A percentile compares a stretch with the other conserved stretches of the same genome.
These are phyloP conservation scores for Botrytis byssoidea DNA, from an alignment of 2,329 filamentous ascomycete species.

Conservation along the genomic window DNA sequence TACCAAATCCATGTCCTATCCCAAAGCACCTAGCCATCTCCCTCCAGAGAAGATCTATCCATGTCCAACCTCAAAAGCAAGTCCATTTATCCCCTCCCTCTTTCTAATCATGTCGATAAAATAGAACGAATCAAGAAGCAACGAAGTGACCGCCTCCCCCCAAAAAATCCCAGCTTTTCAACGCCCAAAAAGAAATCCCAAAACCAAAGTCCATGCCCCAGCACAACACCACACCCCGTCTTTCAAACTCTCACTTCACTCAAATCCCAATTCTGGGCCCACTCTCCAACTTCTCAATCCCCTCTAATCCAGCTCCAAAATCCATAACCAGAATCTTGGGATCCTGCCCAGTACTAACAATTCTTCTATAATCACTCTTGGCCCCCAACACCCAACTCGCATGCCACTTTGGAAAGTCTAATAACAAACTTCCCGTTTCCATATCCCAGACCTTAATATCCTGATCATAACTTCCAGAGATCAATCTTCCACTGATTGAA, in stretches of 20 bases:
- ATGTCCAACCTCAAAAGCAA: not conserved
- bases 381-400: slow-evolving; percentile 95
- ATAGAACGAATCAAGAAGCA: not conserved
- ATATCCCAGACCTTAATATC: slow-evolving; percentile 95
- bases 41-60: not conserved
- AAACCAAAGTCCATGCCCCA: not conserved
- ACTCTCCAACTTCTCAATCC: slow-evolving; percentile 46
- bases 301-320: slow-evolving; percentile 66
- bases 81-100: not conserved
- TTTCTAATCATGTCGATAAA: not conserved
- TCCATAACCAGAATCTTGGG: slow-evolving; percentile 91
- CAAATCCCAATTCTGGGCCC: not conserved
- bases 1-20: not conserved
- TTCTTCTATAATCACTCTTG: slow-evolving; percentile 91
- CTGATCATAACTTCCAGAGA: slow-evolving; percentile 92
- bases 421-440: slow-evolving; percentile 71
- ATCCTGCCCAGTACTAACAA: slow-evolving; percentile 93
- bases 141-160: not conserved
- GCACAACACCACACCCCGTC: not conserved
- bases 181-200: not conserved
- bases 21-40: not conserved
- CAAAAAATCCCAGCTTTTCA: not conserved
- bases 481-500: slow-evolving; percentile 76
- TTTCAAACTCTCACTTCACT: no score
- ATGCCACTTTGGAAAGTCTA: slow-evolving; percentile 93